Evolutionary conservation across 148 eudicot species (phyloP).

Genomic region (Spergularia bocconei): DNA sequence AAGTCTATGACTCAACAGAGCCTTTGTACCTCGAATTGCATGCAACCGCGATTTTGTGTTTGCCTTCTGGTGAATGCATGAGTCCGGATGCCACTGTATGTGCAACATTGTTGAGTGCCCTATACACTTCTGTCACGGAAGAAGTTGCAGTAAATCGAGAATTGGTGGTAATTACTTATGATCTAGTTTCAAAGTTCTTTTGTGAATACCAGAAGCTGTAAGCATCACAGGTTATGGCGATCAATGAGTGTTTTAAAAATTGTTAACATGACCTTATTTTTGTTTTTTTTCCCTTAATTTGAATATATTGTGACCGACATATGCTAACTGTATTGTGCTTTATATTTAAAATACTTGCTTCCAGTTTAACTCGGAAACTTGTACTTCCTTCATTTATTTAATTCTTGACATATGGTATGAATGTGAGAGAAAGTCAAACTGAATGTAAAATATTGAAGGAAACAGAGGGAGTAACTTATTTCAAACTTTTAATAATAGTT

Average conservation of each 20-base stretch:
- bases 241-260: background rate
- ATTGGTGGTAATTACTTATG: slow-evolving; percentile 54
- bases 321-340: background rate
- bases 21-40: slow-evolving; percentile 73
- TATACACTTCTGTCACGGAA: slow-evolving; percentile 73
- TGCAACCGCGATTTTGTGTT: slow-evolving; percentile 81
- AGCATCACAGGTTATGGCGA: background rate
- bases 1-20: slow-evolving; percentile 42
- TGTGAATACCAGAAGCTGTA: background rate
- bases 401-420: too few species aligned
- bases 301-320: background rate
- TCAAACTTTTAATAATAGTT: background rate
- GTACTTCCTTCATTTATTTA: too few species aligned
- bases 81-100: slow-evolving; percentile 91
- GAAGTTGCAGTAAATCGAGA: slow-evolving; percentile 66
- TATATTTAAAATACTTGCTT: background rate
- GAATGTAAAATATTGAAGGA: too few species aligned
- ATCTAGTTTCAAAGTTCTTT: background rate
- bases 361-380: background rate
- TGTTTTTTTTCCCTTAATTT: background rate
- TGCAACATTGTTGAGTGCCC: slow-evolving; percentile 81
- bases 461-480: background rate
- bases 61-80: slow-evolving; percentile 89
- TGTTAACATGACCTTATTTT: background rate
- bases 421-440: too few species aligned